Base-by-base conservation (phyloP, 1,284 basidiomycete species). In the Termitomyces sp. region DNA sequence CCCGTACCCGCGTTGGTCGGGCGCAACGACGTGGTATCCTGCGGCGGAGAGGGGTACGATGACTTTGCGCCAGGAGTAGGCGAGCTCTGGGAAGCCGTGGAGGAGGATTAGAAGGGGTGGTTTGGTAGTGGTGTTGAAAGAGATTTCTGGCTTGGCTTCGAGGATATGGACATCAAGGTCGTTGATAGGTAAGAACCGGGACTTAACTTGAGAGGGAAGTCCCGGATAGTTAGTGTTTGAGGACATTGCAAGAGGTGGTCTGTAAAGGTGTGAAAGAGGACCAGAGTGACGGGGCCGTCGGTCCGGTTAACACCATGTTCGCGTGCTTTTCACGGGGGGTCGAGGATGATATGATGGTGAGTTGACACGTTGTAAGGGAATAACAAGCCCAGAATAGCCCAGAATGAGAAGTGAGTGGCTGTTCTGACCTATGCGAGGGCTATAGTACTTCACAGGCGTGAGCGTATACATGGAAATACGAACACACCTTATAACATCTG, bases 21-120 rank as follows among this genome's bases (percentile, higher is more conserved):
- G 80, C 1, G 78, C 80, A 30, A 83, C 73, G 58, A 81, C 75
- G 41, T 75, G 72, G 62, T 76, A 82, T 3, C 80, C 82, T 12
- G 71, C 70, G 12, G 68, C 58, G 0, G 79, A 66, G 31, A 85
- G 72, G 1, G 82, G 81, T 1, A 67, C 58, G 36, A 86, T 71
- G 31, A 84, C 56, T 56, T 80, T 79, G 19, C 83, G 74, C 83
- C 82, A 85, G 8, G 83, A 85, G 61, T 80, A 82, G 1, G 81
- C 76, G 9, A 86, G 71, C 62, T 84, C 84, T 10, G 84, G 83
- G 63, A 86, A 86, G 38, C 84, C 84, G 58, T 86, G 83, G 1
- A 86, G 66, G n/a, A 86, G 58, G 54, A 86, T 63, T 12, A 87
- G 70, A 2, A 79, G 80, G 7, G 69, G 62, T 65, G 60, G 62